These are phyloP conservation scores for Intubia oerlemansii DNA, from an alignment of 2,329 filamentous ascomycete species.

Conservation along the genomic window DNA sequence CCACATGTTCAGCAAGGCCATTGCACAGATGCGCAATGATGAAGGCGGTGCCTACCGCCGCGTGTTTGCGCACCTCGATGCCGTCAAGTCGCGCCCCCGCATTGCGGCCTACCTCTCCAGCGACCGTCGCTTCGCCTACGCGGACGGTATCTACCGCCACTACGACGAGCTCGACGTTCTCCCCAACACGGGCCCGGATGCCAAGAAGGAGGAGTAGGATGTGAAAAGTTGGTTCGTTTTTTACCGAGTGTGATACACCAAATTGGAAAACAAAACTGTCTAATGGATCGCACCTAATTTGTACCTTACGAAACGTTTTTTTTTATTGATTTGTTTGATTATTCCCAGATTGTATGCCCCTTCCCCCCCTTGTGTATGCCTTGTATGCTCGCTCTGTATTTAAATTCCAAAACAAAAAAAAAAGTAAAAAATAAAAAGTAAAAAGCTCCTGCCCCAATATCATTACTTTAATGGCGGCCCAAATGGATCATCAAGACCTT, in stretches of 20 bases:
- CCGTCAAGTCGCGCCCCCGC: slow-evolving; percentile 37
- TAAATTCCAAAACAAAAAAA: too few relatives aligned
- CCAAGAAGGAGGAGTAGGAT: background rate
- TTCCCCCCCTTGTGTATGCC: too few relatives aligned
- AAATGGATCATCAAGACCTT: slow-evolving; percentile 22
- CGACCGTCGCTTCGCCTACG: slow-evolving; percentile 37
- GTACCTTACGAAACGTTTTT: too few relatives aligned
- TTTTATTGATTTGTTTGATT: too few relatives aligned
- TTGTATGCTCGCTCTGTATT: too few relatives aligned
- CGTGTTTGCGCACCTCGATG: slow-evolving; percentile 42
- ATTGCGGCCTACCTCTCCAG: slow-evolving; percentile 51
- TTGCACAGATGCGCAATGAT: slow-evolving; percentile 29
- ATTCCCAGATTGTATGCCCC: too few relatives aligned
- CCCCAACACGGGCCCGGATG: background rate
- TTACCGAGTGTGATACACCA: too few relatives aligned
- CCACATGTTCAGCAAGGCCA: slow-evolving; percentile 50
- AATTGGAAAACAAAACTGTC: too few relatives aligned
- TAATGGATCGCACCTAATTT: too few relatives aligned
- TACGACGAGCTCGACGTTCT: slow-evolving; percentile 50
- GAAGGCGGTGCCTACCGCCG: slow-evolving; percentile 32
- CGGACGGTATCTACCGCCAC: slow-evolving; percentile 45
- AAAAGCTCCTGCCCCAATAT: too few relatives aligned
- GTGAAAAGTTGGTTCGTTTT: background rate
- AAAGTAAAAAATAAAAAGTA: too few relatives aligned
- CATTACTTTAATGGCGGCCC: slow-evolving; percentile 16